Base-by-base conservation (phyloP, 164 flowering plant genomes). In the Vitis rotundifolia region DNA sequence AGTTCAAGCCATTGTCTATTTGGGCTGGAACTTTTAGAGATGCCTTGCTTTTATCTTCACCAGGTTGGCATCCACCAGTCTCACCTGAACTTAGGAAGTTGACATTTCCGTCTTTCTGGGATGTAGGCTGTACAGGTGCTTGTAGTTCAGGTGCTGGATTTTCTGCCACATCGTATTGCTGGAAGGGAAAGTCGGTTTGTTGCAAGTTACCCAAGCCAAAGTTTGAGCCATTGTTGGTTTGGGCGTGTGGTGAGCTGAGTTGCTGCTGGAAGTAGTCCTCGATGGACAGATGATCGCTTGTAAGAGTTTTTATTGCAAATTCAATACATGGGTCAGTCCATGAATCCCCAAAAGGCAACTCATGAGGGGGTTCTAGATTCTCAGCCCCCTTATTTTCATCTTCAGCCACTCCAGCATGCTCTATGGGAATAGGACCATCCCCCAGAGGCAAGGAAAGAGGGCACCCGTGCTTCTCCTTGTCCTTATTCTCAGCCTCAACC, bases 241-340 rank as follows among this genome's bases (percentile, higher is more conserved):
- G 80, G 6, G 74, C 29, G n/a, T 73, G 79, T 9, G 73, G 48
- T 37, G 80, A 62, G 51, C 58, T 50, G 11, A 59, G 58, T 57
- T 76, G 83, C 64, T 77, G 81, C 63, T 78, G 79, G 58, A 79
- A 74, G 69, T 67, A 71, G 59, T 77, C 80, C 61, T 72, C 71
- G 4, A 76, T 68, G 19, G 37, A 68, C 49, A 70, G 15, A 67
- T 67, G 78, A 16, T 71, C 75, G 28, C 81, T 85, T 0, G 87
- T 83, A 1, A 87, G 86, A 67, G 90, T 84, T 76, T 83, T 83
- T 57, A 86, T 69, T 3, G 90, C 90, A 73, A 84, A 84, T 53
- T 86, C 88, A 13, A 86, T 82, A 70, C 90, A 86, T 0, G 90
- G 88, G 68, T 86, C 90, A 37, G 53, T 47, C 77, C 77, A 84